Percentiles rank a stretch among this genome's conserved stretches.
phyloP scores from a whole-genome alignment of 257 asterid genomes.

The Solanum sejunctum region DNA sequence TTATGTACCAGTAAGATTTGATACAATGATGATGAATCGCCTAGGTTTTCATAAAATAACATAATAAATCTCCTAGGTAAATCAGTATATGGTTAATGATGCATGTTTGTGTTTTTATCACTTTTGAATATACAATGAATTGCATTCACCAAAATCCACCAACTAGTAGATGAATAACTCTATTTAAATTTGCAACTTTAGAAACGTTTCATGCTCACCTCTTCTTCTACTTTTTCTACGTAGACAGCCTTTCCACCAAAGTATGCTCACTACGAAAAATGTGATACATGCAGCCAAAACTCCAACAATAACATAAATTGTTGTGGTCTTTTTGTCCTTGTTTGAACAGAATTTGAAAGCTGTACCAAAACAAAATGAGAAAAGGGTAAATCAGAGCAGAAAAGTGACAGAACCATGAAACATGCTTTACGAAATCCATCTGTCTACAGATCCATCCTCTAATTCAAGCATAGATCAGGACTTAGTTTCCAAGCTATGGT shows the following conservation, averaged over 20 bases:
- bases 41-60: neutral
- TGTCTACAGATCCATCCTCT: neutral
- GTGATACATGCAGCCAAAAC: conserved; percentile 23
- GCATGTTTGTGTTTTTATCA: neutral
- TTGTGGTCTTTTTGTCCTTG: conserved; percentile 36
- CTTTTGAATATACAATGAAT: neutral
- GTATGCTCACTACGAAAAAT: conserved; percentile 27
- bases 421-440: neutral
- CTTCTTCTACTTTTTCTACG: conserved; percentile 26
- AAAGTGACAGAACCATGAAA: neutral
- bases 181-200: neutral
- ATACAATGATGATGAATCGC: neutral
- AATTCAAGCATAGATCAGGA: neutral
- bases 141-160: neutral
- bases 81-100: neutral
- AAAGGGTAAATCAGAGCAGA: neutral
- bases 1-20: neutral
- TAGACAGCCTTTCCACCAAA: conserved; percentile 61
- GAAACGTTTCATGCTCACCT: conserved; percentile 26
- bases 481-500: neutral
- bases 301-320: conserved; percentile 35
- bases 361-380: conserved; percentile 14
- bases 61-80: neutral
- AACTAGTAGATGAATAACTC: neutral
- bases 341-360: conserved; percentile 55